Evolutionary conservation across 1,284 basidiomycete genomes (phyloP).

Genomic region (Microstroma glucosiphilum): DNA sequence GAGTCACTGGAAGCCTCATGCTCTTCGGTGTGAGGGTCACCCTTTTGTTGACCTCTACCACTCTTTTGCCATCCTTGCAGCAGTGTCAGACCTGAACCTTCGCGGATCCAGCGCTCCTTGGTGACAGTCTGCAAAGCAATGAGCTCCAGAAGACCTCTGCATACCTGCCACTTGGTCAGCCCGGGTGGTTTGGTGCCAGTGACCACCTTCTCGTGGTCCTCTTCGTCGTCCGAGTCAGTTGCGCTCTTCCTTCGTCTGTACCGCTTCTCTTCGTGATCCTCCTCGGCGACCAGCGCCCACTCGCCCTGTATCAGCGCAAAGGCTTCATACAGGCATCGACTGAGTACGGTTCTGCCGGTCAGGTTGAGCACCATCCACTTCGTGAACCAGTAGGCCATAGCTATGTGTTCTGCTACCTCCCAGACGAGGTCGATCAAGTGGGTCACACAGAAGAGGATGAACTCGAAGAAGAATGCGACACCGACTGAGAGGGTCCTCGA

Average conservation of each 20-base stretch:
- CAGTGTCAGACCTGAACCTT: slow-evolving; percentile 37
- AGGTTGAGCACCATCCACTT: slow-evolving; percentile 42
- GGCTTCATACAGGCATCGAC: slow-evolving; percentile 36
- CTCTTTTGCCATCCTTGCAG: slow-evolving; percentile 23
- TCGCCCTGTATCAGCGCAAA: slow-evolving; percentile 40
- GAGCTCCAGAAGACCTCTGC: slow-evolving; percentile 41
- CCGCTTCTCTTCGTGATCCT: slow-evolving; percentile 40
- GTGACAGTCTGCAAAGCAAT: slow-evolving; percentile 43
- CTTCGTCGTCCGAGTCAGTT: neutral
- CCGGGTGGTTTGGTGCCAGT: slow-evolving; percentile 16
- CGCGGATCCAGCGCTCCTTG: slow-evolving; percentile 30
- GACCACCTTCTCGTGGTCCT: slow-evolving; percentile 17
- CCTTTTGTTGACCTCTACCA: neutral
- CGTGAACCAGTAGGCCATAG: slow-evolving; percentile 38
- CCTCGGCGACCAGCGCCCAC: slow-evolving; percentile 41
- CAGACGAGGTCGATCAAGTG: slow-evolving; percentile 38
- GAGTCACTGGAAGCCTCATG: slow-evolving; percentile 15
- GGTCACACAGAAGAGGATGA: slow-evolving; percentile 41
- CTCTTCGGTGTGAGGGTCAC: neutral
- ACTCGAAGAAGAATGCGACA: slow-evolving; percentile 19
- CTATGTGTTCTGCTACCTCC: slow-evolving; percentile 22
- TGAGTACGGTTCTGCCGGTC: slow-evolving; percentile 40
- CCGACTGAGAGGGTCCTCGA: too few species aligned
- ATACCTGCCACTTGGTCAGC: slow-evolving; percentile 36
- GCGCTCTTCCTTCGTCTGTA: neutral